A percentile compares a stretch with the other conserved stretches of the same genome.
Conservation (phyloP, 176 grass and related monocot genomes). For the Canna indica region DNA sequence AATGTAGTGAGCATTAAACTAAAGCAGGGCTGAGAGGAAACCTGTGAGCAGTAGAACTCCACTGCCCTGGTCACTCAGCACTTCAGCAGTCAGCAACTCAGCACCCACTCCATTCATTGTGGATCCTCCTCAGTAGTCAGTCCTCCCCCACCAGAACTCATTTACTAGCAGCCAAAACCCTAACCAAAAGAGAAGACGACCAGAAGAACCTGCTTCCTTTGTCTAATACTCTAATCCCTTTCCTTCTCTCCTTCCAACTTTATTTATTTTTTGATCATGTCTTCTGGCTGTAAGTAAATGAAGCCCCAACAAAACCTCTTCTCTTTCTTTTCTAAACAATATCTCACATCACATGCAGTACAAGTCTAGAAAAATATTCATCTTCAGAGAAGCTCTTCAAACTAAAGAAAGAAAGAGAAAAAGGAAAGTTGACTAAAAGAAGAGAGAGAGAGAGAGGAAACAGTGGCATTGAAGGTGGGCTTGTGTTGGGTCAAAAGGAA, state of each 20-base stretch:
- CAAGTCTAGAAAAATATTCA: not conserved
- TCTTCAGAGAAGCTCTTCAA: not conserved
- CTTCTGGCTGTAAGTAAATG: no score
- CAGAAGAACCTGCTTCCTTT: no score
- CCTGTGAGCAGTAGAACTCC: not conserved
- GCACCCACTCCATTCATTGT: not conserved
- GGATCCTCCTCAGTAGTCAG: not conserved
- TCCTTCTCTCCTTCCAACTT: no score
- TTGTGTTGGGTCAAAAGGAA: constrained; percentile 19
- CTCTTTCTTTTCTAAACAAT: not conserved
- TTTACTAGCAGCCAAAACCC: not conserved
- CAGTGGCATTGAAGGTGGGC: constrained; percentile 19
- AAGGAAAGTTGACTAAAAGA: not conserved
- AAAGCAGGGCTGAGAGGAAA: no score
- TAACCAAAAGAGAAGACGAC: not conserved
- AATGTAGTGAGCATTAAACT: not conserved
- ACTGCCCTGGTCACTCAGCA: no score
- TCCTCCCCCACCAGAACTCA: not conserved
- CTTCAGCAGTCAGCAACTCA: no score
- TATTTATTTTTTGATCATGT: no score
- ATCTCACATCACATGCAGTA: not conserved
- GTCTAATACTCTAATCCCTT: no score
- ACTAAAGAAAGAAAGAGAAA: not conserved
- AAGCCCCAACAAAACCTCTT: not conserved
- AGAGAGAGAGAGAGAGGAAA: constrained; percentile 15